Evolutionary conservation across 768 basidiomycete genomes (phyloP).

Genomic region (Lanmaoa rubissima): DNA sequence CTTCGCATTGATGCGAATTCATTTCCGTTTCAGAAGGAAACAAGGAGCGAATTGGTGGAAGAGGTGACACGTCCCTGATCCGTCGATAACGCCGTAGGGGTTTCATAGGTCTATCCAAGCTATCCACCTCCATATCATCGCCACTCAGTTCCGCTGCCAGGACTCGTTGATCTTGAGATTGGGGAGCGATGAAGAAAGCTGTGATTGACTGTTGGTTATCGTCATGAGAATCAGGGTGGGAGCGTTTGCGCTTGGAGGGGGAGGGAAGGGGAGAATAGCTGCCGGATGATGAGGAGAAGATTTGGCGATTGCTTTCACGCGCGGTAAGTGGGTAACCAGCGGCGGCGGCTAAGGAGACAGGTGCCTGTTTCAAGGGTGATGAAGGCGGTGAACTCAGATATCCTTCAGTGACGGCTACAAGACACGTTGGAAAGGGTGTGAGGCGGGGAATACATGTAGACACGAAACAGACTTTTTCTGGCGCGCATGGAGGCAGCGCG

Average conservation of each 20-base stretch:
- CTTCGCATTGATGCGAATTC: conserved; percentile 28
- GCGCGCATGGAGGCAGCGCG: conserved; percentile 57
- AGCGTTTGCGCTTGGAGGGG: conserved; percentile 38
- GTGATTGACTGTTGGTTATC: conserved; percentile 20
- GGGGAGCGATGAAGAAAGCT: conserved; percentile 14
- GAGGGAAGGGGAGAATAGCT: conserved; percentile 32
- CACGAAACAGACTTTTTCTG: conserved; percentile 51
- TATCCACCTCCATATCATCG: conserved; percentile 30
- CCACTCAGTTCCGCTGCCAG: conserved; percentile 23
- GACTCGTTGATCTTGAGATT: conserved; percentile 24
- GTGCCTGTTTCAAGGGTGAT: conserved; percentile 31
- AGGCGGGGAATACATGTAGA: conserved; percentile 22
- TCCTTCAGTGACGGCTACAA: conserved; percentile 58
- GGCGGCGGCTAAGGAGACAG: conserved; percentile 18
- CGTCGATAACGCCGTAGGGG: conserved; percentile 34
- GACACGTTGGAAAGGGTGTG: conserved; percentile 26
- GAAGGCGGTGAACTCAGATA: conserved; percentile 47
- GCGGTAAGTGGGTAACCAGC: conserved; percentile 49
- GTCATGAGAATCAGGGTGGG: conserved; percentile 20
- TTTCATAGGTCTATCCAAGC: conserved; percentile 33
- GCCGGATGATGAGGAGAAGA: conserved; percentile 40
- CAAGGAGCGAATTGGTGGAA: conserved; percentile 24
- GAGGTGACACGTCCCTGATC: conserved; percentile 28
- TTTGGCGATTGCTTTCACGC: conserved; percentile 53
- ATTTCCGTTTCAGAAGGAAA: conserved; percentile 33